These are phyloP conservation scores for Diaporthe sp. DNA, from an alignment of 2,329 filamentous ascomycete species.

Conservation along the genomic window DNA sequence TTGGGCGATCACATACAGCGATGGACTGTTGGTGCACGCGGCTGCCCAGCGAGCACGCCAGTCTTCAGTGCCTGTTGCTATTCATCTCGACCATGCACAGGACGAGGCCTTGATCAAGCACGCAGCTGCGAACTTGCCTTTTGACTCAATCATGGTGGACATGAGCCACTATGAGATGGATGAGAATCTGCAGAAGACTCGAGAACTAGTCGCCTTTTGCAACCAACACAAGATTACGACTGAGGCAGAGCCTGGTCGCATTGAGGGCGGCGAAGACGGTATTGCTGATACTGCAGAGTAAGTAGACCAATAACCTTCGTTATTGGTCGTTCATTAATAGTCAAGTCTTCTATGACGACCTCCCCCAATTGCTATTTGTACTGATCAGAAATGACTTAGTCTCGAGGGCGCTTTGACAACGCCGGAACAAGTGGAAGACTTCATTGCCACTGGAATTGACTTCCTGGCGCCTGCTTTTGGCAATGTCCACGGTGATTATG, in stretches of 20 bases:
- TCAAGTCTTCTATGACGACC: neutral
- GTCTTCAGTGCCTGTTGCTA: slow-evolving; percentile 67
- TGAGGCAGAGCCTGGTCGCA: slow-evolving; percentile 79
- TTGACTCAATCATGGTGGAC: slow-evolving; percentile 81
- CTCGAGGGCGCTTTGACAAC: slow-evolving; percentile 74
- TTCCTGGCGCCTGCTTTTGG: slow-evolving; percentile 78
- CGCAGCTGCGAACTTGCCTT: slow-evolving; percentile 67
- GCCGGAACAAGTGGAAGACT: slow-evolving; percentile 72
- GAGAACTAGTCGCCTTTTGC: slow-evolving; percentile 73
- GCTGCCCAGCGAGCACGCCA: slow-evolving; percentile 64
- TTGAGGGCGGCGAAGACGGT: slow-evolving; percentile 77
- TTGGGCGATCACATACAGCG: slow-evolving; percentile 76
- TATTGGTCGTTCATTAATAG: neutral
- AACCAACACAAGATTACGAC: slow-evolving; percentile 76
- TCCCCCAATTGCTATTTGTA: neutral
- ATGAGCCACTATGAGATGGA: slow-evolving; percentile 81
- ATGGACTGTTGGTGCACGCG: slow-evolving; percentile 64
- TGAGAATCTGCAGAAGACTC: slow-evolving; percentile 76
- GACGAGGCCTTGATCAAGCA: slow-evolving; percentile 67
- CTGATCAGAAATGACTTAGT: slow-evolving; percentile 7
- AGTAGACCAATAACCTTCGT: neutral
- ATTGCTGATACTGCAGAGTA: slow-evolving; percentile 72
- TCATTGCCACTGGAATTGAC: slow-evolving; percentile 76
- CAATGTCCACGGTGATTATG: slow-evolving; percentile 76
- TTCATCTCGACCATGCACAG: slow-evolving; percentile 76